Percentiles rank a stretch among this genome's conserved stretches.
phyloP scores from a whole-genome alignment of 306 rosid species.

The Comarum palustre region DNA sequence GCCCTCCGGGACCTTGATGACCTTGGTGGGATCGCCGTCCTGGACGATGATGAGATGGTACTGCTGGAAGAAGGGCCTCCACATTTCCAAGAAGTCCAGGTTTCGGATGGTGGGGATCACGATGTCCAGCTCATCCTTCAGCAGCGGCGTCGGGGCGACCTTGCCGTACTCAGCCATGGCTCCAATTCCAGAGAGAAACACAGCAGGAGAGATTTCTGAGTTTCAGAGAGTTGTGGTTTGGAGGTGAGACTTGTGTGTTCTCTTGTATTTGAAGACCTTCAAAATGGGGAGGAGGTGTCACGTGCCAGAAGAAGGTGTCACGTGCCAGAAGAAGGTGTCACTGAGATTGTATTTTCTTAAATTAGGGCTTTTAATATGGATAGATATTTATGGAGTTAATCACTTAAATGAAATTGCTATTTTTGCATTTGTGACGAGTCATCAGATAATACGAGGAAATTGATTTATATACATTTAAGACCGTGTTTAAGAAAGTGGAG shows the following conservation, averaged over 20 bases:
- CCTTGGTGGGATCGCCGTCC: constrained; percentile 71
- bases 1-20: constrained; percentile 64
- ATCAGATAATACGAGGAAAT: background rate
- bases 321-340: constrained; percentile 13
- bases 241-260: background rate
- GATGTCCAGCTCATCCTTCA: constrained; percentile 74
- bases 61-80: constrained; percentile 66
- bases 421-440: background rate
- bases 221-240: background rate
- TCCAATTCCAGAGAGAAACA: background rate
- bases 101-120: constrained; percentile 81
- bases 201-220: constrained; percentile 1
- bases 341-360: background rate
- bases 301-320: background rate
- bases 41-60: constrained; percentile 85
- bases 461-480: background rate
- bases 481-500: background rate
- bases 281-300: background rate
- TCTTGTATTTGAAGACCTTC: constrained; percentile 15
- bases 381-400: too few relatives aligned
- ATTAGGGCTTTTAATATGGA: background rate
- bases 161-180: constrained; percentile 30
- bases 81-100: constrained; percentile 69
- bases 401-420: background rate
- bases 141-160: constrained; percentile 39